Conservation (phyloP, 139 green algal genomes). For the Coccomyxa sp. region DNA sequence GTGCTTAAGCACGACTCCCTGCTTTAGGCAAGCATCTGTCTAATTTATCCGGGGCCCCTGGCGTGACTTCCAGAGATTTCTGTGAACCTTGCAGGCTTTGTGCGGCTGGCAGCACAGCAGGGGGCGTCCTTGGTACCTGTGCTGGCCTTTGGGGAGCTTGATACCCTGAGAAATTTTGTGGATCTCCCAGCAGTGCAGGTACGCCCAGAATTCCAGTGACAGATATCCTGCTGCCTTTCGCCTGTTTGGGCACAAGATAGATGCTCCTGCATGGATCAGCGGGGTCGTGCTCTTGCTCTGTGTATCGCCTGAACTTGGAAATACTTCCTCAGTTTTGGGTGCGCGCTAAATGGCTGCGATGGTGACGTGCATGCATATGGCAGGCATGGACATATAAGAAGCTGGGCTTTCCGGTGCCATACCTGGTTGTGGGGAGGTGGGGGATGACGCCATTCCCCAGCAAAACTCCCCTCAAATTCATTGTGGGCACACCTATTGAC, state of each 20-base stretch:
- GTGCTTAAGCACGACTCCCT: no score
- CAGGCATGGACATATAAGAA: conserved; percentile 73
- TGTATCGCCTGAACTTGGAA: no score
- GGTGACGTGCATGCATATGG: conserved; percentile 11
- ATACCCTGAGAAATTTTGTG: conserved; percentile 56
- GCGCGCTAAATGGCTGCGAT: no score
- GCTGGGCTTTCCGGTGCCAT: conserved; percentile 75
- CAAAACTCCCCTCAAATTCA: conserved; percentile 44
- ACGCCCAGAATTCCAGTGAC: neutral
- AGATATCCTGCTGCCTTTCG: neutral
- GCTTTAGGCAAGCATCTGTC: neutral
- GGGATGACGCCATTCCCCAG: conserved; percentile 59
- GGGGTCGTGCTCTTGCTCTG: no score
- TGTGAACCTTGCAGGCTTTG: conserved; percentile 40
- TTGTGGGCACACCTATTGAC: conserved; percentile 63
- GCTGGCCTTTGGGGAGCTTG: conserved; percentile 69
- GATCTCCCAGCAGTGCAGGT: conserved; percentile 55
- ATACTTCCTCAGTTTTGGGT: no score
- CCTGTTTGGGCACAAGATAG: no score
- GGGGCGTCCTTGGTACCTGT: conserved; percentile 69
- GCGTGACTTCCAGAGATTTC: neutral
- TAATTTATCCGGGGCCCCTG: neutral
- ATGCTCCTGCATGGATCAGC: no score
- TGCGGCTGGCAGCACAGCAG: conserved; percentile 73
- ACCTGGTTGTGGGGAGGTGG: conserved; percentile 61